Evolutionary conservation across 176 grass and related monocot species (phyloP), one percentile per base, ranked within the genome.

Genomic region (Ananas comosus): DNA sequence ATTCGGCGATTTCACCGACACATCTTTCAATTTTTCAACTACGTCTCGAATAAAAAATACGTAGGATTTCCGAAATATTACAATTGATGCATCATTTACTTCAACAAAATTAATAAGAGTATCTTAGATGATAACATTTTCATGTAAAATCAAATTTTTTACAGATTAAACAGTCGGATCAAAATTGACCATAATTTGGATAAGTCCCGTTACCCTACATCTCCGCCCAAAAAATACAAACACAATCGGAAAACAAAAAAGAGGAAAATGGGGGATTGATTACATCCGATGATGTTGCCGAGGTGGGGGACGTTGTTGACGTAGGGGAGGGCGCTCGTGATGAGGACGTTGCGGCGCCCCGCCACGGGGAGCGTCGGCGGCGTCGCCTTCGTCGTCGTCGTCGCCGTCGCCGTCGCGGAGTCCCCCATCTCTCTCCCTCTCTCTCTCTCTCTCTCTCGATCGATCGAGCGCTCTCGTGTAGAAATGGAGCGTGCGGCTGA

Each of bases 271-370:
- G 53, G 14, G 4, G 33, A 42, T 42, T 42, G 33, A 80, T 86
- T 76, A 93, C 90, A 93, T 70, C 90, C 86, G 75, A 93, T 86
- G 80, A 93, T 89, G 71, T 89, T 89, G 29, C 83, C 90, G 11
- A 93, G 90, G 72, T 93, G 90, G 51, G 86, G 86, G 10, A 93
- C 83, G 53, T 93, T 93, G 76, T 93, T 93, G 68, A 89, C 86
- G 52, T 93, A 93, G 13, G 90, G 90, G 61, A 93, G 50, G 13
- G 90, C 90, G 78, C 90, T 89, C 17, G 90, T 93, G 80, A 93
- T 86, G 27, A 93, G 80, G 74, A 93, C 68, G 64, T 93, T 93
- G n/a, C 86, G 86, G 58, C 83, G 90, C 25, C 86, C 83, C 23
- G 83, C 80, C 17, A 89, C 67, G 65, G 90, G 90, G 51, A 89